phyloP scores from a whole-genome alignment of 75 land plant genomes.

The Cryptomeria japonica region DNA sequence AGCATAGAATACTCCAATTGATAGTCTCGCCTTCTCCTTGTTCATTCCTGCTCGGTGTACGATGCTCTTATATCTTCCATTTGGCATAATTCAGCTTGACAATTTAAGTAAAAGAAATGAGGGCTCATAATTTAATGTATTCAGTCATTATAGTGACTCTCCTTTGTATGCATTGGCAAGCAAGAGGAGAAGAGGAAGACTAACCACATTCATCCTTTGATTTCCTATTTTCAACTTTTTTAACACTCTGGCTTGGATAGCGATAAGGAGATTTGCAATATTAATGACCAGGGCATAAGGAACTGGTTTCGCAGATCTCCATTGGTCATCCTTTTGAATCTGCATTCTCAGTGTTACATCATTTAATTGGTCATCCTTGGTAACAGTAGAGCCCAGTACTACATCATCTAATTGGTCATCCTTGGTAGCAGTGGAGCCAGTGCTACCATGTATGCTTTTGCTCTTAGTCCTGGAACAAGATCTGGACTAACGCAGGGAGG shows the following conservation, averaged over 20 bases:
- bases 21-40: too few species aligned
- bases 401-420: too few species aligned
- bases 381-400: too few species aligned
- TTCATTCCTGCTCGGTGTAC: too few species aligned
- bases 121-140: not conserved
- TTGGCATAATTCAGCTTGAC: not conserved
- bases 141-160: not conserved
- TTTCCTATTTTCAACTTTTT: too few species aligned
- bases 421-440: slow-evolving; percentile 29
- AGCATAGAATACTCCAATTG: too few species aligned
- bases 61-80: too few species aligned
- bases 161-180: not conserved
- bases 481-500: slow-evolving; percentile 39
- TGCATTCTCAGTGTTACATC: slow-evolving; percentile 30
- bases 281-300: slow-evolving; percentile 27
- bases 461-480: slow-evolving; percentile 22
- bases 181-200: not conserved
- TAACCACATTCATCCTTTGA: not conserved
- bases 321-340: slow-evolving; percentile 30
- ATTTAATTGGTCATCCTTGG: too few species aligned
- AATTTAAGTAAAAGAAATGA: not conserved
- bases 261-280: slow-evolving; percentile 9
- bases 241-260: too few species aligned
- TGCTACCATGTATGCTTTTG: slow-evolving; percentile 22
- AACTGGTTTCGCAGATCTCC: slow-evolving; percentile 23